A percentile compares a stretch with the other conserved stretches of the same genome.
Evolutionary conservation across 2,329 filamentous ascomycete species (phyloP).

Genomic region (Raffaelea deltoideospora): DNA sequence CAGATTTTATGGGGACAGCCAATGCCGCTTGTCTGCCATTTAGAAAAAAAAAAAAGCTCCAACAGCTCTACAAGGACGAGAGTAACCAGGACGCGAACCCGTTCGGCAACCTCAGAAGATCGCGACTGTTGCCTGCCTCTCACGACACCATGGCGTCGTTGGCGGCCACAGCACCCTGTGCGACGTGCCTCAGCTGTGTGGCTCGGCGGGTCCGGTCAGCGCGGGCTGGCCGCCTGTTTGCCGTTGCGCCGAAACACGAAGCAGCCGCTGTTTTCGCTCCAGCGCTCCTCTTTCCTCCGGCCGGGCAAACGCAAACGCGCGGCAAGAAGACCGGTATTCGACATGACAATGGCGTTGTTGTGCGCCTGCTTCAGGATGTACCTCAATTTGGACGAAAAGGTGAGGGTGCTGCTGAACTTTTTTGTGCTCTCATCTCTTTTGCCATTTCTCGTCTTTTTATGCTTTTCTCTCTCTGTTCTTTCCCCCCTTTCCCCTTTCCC

Average conservation of each 20-base stretch:
- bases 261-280: no score
- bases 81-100: no score
- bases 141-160: neutral
- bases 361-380: conserved; percentile 26
- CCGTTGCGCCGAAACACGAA: no score
- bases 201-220: neutral
- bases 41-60: neutral
- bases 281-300: no score
- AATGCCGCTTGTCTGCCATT: no score
- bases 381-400: conserved; percentile 23
- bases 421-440: neutral
- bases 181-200: conserved; percentile 6
- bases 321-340: conserved; percentile 20
- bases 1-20: neutral
- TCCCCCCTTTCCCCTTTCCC: no score
- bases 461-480: no score
- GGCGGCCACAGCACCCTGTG: conserved; percentile 1
- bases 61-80: no score
- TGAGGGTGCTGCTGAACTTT: conserved; percentile 8
- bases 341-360: conserved; percentile 25
- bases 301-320: conserved; percentile 12
- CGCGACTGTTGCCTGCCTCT: neutral
- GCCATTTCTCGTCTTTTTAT: neutral
- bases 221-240: neutral
- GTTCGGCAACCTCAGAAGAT: neutral